Evolutionary conservation across 306 rosid species (phyloP).

Genomic region (Vicia sativa): DNA sequence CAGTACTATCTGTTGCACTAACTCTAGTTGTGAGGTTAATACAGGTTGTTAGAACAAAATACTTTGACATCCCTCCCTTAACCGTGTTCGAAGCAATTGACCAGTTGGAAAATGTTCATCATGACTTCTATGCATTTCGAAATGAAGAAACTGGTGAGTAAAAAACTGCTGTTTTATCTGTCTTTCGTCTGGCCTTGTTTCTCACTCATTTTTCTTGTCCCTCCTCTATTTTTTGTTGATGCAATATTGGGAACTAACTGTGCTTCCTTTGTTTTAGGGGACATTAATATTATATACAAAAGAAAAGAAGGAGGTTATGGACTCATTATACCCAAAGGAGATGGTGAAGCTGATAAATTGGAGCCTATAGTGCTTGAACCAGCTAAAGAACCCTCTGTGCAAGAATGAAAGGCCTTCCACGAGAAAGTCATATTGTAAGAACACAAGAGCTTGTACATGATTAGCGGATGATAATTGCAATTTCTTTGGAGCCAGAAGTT

Average conservation of each 20-base stretch:
- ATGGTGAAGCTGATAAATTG: slow-evolving; percentile 50
- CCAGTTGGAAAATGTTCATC: slow-evolving; percentile 84
- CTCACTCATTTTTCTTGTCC: background rate
- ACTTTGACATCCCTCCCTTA: slow-evolving; percentile 96
- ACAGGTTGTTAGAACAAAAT: slow-evolving; percentile 86
- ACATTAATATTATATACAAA: slow-evolving; percentile 77
- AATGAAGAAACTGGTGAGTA: slow-evolving; percentile 89
- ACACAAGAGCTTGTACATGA: slow-evolving; percentile 40
- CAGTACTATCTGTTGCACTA: background rate
- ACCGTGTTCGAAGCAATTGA: slow-evolving; percentile 86
- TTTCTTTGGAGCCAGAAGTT: slow-evolving; percentile 42
- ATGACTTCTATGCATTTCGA: slow-evolving; percentile 87
- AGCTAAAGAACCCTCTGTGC: slow-evolving; percentile 54
- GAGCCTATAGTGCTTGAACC: slow-evolving; percentile 49
- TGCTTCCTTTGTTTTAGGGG: slow-evolving; percentile 54
- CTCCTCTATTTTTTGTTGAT: slow-evolving; percentile 25
- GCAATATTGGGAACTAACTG: slow-evolving; percentile 23
- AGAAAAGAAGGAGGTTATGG: slow-evolving; percentile 92
- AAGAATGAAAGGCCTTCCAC: slow-evolving; percentile 50
- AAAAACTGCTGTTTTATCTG: background rate
- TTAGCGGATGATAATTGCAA: slow-evolving; percentile 29
- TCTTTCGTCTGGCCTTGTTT: slow-evolving; percentile 29
- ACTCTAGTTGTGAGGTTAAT: slow-evolving; percentile 32
- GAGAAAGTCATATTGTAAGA: slow-evolving; percentile 30
- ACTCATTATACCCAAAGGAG: slow-evolving; percentile 77